A percentile compares a stretch with the other conserved stretches of the same genome.
Evolutionary conservation across 306 rosid species (phyloP).

Genomic region (Rosa lucieae): DNA sequence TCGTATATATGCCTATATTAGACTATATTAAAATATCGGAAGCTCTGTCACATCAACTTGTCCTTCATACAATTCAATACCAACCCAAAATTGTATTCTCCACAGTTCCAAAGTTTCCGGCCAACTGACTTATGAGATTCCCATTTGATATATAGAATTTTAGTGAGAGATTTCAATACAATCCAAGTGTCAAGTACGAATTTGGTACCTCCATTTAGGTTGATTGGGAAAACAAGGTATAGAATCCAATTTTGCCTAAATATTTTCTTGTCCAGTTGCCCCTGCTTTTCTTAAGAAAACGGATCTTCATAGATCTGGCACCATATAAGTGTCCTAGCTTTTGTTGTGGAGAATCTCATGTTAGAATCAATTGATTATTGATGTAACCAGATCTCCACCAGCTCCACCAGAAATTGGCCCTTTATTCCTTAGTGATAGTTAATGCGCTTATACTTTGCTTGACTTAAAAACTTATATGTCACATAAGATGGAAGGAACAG

Average conservation of each 20-base stretch:
- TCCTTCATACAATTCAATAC: background rate
- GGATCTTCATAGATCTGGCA: background rate
- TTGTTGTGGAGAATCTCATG: slow-evolving; percentile 6
- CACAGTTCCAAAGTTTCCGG: background rate
- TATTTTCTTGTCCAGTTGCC: background rate
- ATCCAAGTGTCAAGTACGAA: background rate
- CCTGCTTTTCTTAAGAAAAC: background rate
- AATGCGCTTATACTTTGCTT: background rate
- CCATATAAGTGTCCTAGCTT: background rate
- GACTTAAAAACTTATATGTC: background rate
- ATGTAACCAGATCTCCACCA: background rate
- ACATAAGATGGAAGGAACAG: background rate
- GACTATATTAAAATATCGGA: background rate
- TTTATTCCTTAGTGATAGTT: background rate
- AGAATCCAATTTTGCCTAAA: background rate
- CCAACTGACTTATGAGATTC: background rate
- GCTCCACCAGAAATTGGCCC: slow-evolving; percentile 4
- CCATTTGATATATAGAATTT: background rate
- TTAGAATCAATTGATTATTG: background rate
- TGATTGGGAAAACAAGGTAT: background rate
- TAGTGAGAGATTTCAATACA: background rate
- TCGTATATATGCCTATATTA: background rate
- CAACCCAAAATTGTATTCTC: background rate
- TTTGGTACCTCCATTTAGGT: background rate
- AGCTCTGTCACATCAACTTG: background rate